Evolutionary conservation across 2,329 filamentous ascomycete genomes (phyloP).

Genomic region (Neurospora sp.): DNA sequence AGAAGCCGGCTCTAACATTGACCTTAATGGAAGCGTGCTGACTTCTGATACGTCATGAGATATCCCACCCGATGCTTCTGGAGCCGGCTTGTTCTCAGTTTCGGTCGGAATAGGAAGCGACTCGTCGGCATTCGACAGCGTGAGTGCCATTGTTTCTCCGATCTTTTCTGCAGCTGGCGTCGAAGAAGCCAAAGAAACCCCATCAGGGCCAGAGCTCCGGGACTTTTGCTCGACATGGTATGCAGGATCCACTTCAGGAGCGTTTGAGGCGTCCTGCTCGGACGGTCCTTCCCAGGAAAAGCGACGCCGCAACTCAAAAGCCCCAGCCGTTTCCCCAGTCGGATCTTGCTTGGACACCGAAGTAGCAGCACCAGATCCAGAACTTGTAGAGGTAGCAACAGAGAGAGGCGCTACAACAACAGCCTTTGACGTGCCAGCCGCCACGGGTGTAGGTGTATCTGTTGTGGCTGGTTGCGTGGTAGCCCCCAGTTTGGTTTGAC

Average conservation of each 20-base stretch:
- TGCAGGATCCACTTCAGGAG: not conserved
- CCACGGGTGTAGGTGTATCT: not conserved
- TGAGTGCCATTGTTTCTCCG: not conserved
- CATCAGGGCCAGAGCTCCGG: not conserved
- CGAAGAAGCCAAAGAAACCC: not conserved
- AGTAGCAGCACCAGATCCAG: not conserved
- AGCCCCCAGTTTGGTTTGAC: not conserved
- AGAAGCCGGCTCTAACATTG: conserved; percentile 30
- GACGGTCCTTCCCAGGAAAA: conserved; percentile 33
- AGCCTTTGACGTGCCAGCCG: not conserved
- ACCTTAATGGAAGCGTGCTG: conserved; percentile 23
- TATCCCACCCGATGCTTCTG: conserved; percentile 8
- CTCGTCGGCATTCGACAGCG: not conserved
- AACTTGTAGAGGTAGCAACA: conserved; percentile 2
- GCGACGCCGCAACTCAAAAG: conserved; percentile 15
- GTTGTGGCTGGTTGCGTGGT: not conserved
- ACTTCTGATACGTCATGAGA: conserved; percentile 28
- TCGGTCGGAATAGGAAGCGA: not conserved
- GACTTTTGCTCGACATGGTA: conserved; percentile 4
- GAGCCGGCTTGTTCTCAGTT: not conserved
- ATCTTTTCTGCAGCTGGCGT: not conserved
- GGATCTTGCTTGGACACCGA: not conserved
- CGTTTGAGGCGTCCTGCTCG: conserved; percentile 16
- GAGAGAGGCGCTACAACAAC: conserved; percentile 4
- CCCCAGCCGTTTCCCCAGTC: not conserved